These are phyloP conservation scores for Neonectria coccinea DNA, from an alignment of 2,329 filamentous ascomycete genomes.

Conservation along the genomic window DNA sequence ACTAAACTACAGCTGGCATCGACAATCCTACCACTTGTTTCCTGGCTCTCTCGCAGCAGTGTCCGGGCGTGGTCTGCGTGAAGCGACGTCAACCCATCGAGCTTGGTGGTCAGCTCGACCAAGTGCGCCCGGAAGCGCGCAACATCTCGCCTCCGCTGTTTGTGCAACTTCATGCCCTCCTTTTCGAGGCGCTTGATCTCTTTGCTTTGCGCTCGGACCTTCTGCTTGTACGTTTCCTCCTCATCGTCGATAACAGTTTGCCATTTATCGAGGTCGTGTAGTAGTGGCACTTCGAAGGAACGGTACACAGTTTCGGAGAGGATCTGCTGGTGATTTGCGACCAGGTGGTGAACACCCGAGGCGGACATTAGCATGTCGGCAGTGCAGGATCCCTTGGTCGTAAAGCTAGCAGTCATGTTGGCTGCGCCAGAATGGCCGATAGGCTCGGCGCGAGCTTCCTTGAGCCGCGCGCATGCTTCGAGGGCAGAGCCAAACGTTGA, in stretches of 20 bases:
- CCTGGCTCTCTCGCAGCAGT: conserved; percentile 72
- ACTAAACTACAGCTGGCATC: conserved; percentile 75
- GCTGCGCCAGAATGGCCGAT: conserved; percentile 55
- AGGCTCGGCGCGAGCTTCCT: conserved; percentile 72
- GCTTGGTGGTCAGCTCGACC: conserved; percentile 70
- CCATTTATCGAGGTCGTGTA: conserved; percentile 78
- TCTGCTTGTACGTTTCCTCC: conserved; percentile 68
- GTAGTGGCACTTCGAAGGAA: conserved; percentile 74
- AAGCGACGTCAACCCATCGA: conserved; percentile 71
- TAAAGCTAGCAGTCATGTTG: conserved; percentile 61
- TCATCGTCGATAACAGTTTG: conserved; percentile 72
- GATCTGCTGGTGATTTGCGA: conserved; percentile 78
- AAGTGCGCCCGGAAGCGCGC: conserved; percentile 71
- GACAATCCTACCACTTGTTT: conserved; percentile 71
- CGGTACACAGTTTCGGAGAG: conserved; percentile 76
- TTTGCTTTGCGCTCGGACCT: conserved; percentile 64
- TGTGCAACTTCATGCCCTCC: conserved; percentile 72
- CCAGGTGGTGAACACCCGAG: conserved; percentile 73
- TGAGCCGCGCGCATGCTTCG: conserved; percentile 75
- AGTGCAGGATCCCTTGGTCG: conserved; percentile 65
- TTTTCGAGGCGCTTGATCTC: conserved; percentile 75
- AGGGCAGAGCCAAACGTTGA: conserved; percentile 73
- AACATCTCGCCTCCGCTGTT: conserved; percentile 71
- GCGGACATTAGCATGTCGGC: conserved; percentile 72
- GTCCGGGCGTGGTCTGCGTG: conserved; percentile 71